Evolutionary conservation across 805 yeast species (phyloP), one percentile per base, ranked within the genome.

Genomic region (Candida suzukii): DNA sequence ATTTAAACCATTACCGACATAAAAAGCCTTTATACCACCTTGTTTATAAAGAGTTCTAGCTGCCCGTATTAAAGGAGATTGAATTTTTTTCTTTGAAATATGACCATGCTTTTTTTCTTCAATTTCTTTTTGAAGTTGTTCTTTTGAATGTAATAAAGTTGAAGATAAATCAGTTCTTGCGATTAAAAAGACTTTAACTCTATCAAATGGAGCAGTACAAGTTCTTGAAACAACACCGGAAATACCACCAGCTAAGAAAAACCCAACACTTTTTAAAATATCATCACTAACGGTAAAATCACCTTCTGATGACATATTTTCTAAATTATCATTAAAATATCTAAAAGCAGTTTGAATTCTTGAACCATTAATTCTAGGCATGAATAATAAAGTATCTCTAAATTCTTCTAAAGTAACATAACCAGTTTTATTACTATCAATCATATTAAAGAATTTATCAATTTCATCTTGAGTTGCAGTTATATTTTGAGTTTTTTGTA

Each of bases 211-310:
- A 0, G 98, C 99, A 0, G 99, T 93, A 52, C 93, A 83, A 0
- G 98, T 88, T 64, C 99, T 78, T 13, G 96, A 88, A 4, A 93
- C 83, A 2, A 91, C 99, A 2, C 99, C 99, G 2, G 96, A 85
- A 18, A 90, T 61, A 0, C 99, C 99, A 31, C 99, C 99, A 2
- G 96, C 95, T 27, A 90, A 64, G 56, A 93, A 93, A 61, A 78
- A 93, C 1, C 97, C 96, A 46, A 88, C 73, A 26, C 96, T 95
- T 56, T 83, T 79, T 38, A 85, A 63, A 40, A 85, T 73, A 47
- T 87, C 95, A 56, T 78, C 80, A 34, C 83, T 80, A 29, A 91
- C 71, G 0, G 95, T 82, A 46, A 90, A 88, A 63, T 91, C 98
- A 59, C 96, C 96, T 52, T 91, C 98, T 0, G 95, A 76, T 5